Conservation (phyloP, 2,329 filamentous ascomycete species). For the Diaporthe ilicicola region DNA sequence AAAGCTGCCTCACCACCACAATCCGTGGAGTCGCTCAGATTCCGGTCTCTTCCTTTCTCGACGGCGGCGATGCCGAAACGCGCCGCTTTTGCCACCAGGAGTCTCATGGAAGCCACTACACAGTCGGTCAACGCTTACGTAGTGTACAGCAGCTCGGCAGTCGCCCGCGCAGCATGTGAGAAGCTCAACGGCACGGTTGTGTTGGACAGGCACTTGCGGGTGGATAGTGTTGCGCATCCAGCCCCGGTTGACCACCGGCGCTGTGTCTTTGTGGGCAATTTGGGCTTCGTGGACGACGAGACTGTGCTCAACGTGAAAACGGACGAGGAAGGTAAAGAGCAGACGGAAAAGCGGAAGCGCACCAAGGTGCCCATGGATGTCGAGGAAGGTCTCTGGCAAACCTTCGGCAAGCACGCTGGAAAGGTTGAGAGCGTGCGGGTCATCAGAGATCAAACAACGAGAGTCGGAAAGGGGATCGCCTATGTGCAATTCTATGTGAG, state of each 20-base stretch:
- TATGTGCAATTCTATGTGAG: slow-evolving; percentile 91
- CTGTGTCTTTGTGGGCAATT: slow-evolving; percentile 95
- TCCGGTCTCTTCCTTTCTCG: slow-evolving; percentile 90
- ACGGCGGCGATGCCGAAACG: slow-evolving; percentile 83
- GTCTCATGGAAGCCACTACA: slow-evolving; percentile 89
- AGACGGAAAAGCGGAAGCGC: slow-evolving; percentile 67
- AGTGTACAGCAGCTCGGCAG: slow-evolving; percentile 80
- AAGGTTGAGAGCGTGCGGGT: slow-evolving; percentile 94
- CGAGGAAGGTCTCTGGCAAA: slow-evolving; percentile 91
- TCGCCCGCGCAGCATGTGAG: slow-evolving; percentile 78
- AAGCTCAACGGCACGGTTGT: slow-evolving; percentile 85
- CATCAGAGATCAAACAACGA: slow-evolving; percentile 85
- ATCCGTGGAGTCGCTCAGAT: slow-evolving; percentile 90
- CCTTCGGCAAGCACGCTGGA: slow-evolving; percentile 76
- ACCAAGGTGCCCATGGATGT: slow-evolving; percentile 82
- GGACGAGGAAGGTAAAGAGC: slow-evolving; percentile 72
- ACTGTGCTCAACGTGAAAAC: slow-evolving; percentile 71
- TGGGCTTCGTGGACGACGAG: slow-evolving; percentile 96
- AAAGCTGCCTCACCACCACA: slow-evolving; percentile 62
- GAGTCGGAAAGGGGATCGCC: slow-evolving; percentile 95
- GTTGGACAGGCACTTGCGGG: slow-evolving; percentile 86
- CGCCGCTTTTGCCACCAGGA: slow-evolving; percentile 91
- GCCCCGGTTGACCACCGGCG: slow-evolving; percentile 82
- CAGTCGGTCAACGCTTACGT: slow-evolving; percentile 94
- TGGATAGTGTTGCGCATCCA: slow-evolving; percentile 91